Evolutionary conservation across 495 filamentous ascomycete species (phyloP).

Genomic region (Penicillium argentinense): DNA sequence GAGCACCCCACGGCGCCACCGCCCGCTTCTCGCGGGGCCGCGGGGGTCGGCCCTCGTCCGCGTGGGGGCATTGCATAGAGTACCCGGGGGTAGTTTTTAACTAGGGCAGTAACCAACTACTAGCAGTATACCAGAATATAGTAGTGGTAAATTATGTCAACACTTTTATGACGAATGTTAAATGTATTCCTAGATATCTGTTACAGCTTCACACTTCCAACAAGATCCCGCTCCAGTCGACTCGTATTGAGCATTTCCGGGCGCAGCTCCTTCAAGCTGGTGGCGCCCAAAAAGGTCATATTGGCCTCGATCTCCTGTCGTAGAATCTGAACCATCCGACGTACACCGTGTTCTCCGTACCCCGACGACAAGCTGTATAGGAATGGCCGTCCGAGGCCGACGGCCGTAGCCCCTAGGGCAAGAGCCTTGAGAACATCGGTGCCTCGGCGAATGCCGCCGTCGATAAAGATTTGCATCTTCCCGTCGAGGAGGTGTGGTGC

Average conservation of each 20-base stretch:
- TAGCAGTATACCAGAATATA: too few species aligned
- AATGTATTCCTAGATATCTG: neutral
- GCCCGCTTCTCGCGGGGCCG: too few species aligned
- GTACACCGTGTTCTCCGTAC: conserved; percentile 38
- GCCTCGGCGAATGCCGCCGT: conserved; percentile 79
- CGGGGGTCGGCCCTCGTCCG: neutral
- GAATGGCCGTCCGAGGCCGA: conserved; percentile 83
- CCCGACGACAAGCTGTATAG: conserved; percentile 76
- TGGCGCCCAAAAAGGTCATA: conserved; percentile 39
- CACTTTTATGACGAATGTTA: too few species aligned
- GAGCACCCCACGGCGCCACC: neutral
- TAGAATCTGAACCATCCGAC: conserved; percentile 32
- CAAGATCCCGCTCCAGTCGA: conserved; percentile 37
- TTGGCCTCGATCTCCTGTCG: conserved; percentile 40
- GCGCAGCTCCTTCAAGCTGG: conserved; percentile 24
- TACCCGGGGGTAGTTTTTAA: too few species aligned
- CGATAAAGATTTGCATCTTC: conserved; percentile 77
- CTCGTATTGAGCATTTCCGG: conserved; percentile 37
- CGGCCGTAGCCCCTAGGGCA: conserved; percentile 79
- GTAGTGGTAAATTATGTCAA: too few species aligned
- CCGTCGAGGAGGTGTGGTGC: conserved; percentile 52
- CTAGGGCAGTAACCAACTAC: too few species aligned
- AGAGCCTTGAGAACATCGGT: conserved; percentile 89
- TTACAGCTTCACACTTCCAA: conserved; percentile 37
- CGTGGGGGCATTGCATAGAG: conserved; percentile 11